Percentiles rank a stretch among this genome's conserved stretches.
phyloP scores from a whole-genome alignment of 2,329 filamentous ascomycete species.

The Apiospora phragmitis region DNA sequence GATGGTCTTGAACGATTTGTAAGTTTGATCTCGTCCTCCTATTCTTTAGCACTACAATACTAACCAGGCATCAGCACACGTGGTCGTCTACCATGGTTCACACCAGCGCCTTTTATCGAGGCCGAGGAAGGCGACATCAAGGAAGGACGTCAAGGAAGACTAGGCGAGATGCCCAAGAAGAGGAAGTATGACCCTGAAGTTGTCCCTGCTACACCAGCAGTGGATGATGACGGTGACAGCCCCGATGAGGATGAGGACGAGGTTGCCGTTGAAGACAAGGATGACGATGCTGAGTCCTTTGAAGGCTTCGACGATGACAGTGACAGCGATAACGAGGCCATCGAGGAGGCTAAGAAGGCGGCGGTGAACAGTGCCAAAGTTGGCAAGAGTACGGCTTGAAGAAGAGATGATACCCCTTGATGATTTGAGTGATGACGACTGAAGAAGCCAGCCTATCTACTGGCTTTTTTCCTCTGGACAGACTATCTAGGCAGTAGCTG shows the following conservation, averaged over 20 bases:
- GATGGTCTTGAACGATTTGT: constrained; percentile 93
- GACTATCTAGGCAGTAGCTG: background rate
- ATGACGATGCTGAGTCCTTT: constrained; percentile 40
- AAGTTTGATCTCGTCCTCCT: background rate
- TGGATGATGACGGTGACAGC: constrained; percentile 28
- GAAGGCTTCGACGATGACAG: constrained; percentile 49
- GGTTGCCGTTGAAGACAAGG: constrained; percentile 30
- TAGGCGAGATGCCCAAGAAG: constrained; percentile 87
- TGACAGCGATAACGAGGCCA: constrained; percentile 27
- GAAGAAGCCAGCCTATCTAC: constrained; percentile 29
- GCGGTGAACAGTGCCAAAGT: constrained; percentile 39
- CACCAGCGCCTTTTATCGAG: constrained; percentile 67
- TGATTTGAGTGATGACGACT: constrained; percentile 31
- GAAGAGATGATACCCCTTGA: constrained; percentile 50
- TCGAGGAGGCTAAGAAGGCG: constrained; percentile 32
- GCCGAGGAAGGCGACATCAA: constrained; percentile 49
- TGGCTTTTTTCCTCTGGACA: constrained; percentile 30
- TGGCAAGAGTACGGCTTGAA: constrained; percentile 31
- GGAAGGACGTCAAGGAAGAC: constrained; percentile 72
- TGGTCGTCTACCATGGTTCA: constrained; percentile 96
- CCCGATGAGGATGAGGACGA: constrained; percentile 31
- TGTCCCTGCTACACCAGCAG: constrained; percentile 37
- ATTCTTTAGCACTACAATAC: background rate
- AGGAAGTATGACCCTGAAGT: constrained; percentile 62
- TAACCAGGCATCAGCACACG: constrained; percentile 52